Conservation (phyloP, 352 stramenopile species). For the Pythium aquatile region DNA sequence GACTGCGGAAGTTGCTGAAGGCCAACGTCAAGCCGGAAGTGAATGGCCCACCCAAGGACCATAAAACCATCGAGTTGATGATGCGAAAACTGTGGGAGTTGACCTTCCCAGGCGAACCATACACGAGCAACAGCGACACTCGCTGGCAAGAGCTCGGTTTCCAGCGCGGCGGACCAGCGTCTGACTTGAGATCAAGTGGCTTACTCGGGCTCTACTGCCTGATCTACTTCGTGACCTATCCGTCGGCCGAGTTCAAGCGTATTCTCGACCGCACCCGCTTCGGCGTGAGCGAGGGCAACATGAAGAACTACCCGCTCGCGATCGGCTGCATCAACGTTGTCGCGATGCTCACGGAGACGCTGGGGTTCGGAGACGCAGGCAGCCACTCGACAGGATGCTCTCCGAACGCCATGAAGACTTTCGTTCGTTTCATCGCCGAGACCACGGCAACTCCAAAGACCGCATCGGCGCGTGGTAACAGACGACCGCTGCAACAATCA, state of each 20-base stretch:
- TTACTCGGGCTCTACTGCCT: slow-evolving; percentile 84
- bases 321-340: slow-evolving; percentile 87
- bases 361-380: slow-evolving; percentile 77
- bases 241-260: slow-evolving; percentile 58
- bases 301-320: slow-evolving; percentile 88
- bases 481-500: slow-evolving; percentile 4
- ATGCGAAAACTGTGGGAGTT: slow-evolving; percentile 68
- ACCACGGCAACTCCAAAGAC: slow-evolving; percentile 31
- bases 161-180: slow-evolving; percentile 75
- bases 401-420: slow-evolving; percentile 72
- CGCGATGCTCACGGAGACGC: slow-evolving; percentile 64
- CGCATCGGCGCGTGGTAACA: neutral
- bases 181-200: slow-evolving; percentile 77
- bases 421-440: slow-evolving; percentile 64
- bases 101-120: slow-evolving; percentile 59
- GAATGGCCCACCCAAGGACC: slow-evolving; percentile 63
- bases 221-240: slow-evolving; percentile 78
- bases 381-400: slow-evolving; percentile 74
- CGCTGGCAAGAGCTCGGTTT: slow-evolving; percentile 85
- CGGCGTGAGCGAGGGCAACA: slow-evolving; percentile 83
- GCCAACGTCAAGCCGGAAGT: slow-evolving; percentile 76
- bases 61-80: slow-evolving; percentile 78
- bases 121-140: slow-evolving; percentile 68
- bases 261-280: slow-evolving; percentile 76
- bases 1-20: slow-evolving; percentile 73